Base-by-base conservation (phyloP, 331 rosid species). In the Prunus yedoensis region DNA sequence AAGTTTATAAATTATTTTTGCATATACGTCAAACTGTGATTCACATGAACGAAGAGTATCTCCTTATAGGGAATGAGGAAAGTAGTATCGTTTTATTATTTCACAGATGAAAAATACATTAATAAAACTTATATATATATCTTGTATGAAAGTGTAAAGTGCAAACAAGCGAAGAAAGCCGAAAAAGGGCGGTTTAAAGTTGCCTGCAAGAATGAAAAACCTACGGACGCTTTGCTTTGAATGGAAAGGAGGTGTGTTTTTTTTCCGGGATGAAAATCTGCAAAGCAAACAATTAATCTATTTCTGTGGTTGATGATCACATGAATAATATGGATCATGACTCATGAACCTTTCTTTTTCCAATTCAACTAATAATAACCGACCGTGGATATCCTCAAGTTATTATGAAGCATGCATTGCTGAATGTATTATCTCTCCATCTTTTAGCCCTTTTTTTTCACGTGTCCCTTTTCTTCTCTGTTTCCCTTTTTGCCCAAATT, bases 181-280 rank as follows among this genome's bases (percentile, higher is more conserved):
- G 14, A 4, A 60, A 28, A 15, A 6, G n/a, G 66, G 66, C 66
- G 43, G 66, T n/a, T 28, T 60, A 27, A 38, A 27, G 66, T 60
- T 60, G 41, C 66, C 66, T 14, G 43, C 66, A 60, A 60, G 66
- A 60, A 60, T 60, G 41, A 60, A 60, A 27, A 60, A 14, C 66
- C 66, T 27, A 60, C n/a, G 66, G 66, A 60, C 66, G 66, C 66
- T 60, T 60, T 14, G 66, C 66, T 60, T 60, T 60, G 41, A 60
- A 60, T 60, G 66, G 41, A 60, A 28, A 28, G 66, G 28, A 38
- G 8, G 41, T 38, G 38, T 14, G 0, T 13, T 18, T 60, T 27
- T 52, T 60, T 52, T 60, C 43, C 66, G 43, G 66, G 66, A 60
- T 27, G 41, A 60, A 60, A 60, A 27, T 30, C 43, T 0, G 41